Percentiles rank a stretch among this genome's conserved stretches.
Conservation (phyloP, 2,329 filamentous ascomycete species). For the Epichloe hybrida region DNA sequence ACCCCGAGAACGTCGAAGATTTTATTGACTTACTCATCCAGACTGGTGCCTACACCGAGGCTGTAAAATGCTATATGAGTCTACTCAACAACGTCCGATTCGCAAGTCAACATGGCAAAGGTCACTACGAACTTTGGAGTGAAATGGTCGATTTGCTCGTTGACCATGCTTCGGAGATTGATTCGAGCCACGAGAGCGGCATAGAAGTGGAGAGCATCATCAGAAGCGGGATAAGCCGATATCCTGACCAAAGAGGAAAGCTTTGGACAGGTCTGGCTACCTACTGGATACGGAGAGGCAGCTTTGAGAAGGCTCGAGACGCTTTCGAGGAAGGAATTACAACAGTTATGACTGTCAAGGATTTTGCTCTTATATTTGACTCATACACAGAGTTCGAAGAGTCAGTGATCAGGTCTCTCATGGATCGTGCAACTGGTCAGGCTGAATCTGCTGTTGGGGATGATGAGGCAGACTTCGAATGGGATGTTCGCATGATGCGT, state of each 20-base stretch:
- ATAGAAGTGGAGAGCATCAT: constrained; percentile 90
- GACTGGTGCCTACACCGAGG: constrained; percentile 76
- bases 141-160: constrained; percentile 95
- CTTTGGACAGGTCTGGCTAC: constrained; percentile 90
- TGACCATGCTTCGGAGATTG: constrained; percentile 73
- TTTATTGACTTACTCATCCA: constrained; percentile 82
- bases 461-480: constrained; percentile 78
- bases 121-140: constrained; percentile 91
- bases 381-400: constrained; percentile 96
- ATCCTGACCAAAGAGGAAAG: constrained; percentile 87
- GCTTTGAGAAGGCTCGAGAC: constrained; percentile 85
- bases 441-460: constrained; percentile 68
- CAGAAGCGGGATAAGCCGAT: constrained; percentile 77
- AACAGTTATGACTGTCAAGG: constrained; percentile 95
- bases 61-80: constrained; percentile 79
- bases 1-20: constrained; percentile 88
- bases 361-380: constrained; percentile 94
- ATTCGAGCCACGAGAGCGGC: constrained; percentile 65
- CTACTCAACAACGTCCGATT: constrained; percentile 86
- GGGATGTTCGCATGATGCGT: constrained; percentile 93
- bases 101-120: constrained; percentile 84
- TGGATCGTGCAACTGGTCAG: constrained; percentile 72
- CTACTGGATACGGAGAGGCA: constrained; percentile 89
- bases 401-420: constrained; percentile 78
- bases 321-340: constrained; percentile 93